These are phyloP conservation scores for Tulasnella sp. DNA, from an alignment of 768 basidiomycete genomes.

Conservation along the genomic window DNA sequence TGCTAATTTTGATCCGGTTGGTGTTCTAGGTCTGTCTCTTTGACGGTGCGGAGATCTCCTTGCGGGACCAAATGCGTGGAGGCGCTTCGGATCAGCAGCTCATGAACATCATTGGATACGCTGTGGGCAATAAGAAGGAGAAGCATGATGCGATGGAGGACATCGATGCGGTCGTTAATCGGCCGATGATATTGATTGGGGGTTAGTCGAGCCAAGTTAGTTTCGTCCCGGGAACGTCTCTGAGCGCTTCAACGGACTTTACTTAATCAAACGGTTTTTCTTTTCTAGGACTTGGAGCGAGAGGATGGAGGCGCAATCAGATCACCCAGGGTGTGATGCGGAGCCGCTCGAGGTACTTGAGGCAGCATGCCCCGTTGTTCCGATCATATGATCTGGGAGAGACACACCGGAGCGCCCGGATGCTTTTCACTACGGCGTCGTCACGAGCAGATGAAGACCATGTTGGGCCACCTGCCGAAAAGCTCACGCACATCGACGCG, in stretches of 20 bases:
- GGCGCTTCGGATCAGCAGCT: conserved; percentile 56
- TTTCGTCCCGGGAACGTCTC: too few relatives aligned
- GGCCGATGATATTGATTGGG: conserved; percentile 89
- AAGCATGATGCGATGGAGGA: conserved; percentile 79
- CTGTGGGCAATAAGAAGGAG: conserved; percentile 59
- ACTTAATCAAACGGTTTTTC: too few relatives aligned
- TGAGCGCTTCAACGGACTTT: too few relatives aligned
- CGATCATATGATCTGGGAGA: too few relatives aligned
- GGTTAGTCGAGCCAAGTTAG: conserved; percentile 71
- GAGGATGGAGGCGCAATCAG: too few relatives aligned
- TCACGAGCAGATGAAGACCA: neutral
- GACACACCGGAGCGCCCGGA: too few relatives aligned
- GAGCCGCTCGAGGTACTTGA: too few relatives aligned
- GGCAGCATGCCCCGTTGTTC: too few relatives aligned
- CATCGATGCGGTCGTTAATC: conserved; percentile 63
- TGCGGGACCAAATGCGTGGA: conserved; percentile 59
- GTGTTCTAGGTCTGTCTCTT: conserved; percentile 88
- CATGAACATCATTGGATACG: conserved; percentile 46
- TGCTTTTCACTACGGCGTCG: neutral
- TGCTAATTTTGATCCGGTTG: neutral
- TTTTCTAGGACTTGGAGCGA: too few relatives aligned
- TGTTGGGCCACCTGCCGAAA: too few relatives aligned
- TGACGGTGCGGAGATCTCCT: conserved; percentile 70
- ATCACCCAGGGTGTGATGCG: too few relatives aligned
- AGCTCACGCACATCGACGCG: conserved; percentile 63